phyloP scores from a whole-genome alignment of 495 filamentous ascomycete species.

The Penicillium diatomitis region DNA sequence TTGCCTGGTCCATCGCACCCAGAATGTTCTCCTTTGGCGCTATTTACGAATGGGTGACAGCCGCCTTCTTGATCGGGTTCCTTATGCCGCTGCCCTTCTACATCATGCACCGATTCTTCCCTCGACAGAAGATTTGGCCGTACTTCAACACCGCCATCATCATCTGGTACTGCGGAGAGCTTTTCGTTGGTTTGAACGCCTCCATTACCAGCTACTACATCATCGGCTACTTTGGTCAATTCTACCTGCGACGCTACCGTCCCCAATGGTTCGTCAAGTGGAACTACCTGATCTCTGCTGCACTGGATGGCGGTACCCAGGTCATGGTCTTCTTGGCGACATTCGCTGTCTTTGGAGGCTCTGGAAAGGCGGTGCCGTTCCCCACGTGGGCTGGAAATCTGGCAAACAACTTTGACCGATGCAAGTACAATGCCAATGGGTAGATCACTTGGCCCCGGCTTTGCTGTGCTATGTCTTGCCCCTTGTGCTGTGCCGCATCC shows the following conservation, averaged over 20 bases:
- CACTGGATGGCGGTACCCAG: conserved; percentile 46
- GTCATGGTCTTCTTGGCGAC: conserved; percentile 45
- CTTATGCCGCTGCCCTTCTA: conserved; percentile 11
- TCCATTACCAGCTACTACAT: conserved; percentile 22
- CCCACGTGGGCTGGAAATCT: conserved; percentile 22
- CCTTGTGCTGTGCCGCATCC: too few relatives aligned
- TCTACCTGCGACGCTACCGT: conserved; percentile 37
- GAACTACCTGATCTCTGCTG: conserved; percentile 45
- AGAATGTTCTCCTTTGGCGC: background rate
- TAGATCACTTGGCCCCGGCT: too few relatives aligned
- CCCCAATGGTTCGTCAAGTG: conserved; percentile 46
- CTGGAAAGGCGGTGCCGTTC: conserved; percentile 18
- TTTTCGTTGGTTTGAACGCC: conserved; percentile 29
- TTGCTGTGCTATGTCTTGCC: too few relatives aligned
- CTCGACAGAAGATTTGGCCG: conserved; percentile 5
- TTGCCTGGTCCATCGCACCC: conserved; percentile 24
- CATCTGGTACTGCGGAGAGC: conserved; percentile 28
- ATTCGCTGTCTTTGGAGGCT: conserved; percentile 47
- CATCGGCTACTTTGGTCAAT: conserved; percentile 38
- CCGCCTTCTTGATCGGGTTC: conserved; percentile 27
- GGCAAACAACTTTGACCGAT: too few relatives aligned
- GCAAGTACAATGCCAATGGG: too few relatives aligned
- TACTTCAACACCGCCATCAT: conserved; percentile 30
- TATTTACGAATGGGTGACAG: conserved; percentile 24
- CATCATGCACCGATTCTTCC: conserved; percentile 8